Evolutionary conservation across 2,329 filamentous ascomycete species (phyloP).

Genomic region (Calonectria naviculata): DNA sequence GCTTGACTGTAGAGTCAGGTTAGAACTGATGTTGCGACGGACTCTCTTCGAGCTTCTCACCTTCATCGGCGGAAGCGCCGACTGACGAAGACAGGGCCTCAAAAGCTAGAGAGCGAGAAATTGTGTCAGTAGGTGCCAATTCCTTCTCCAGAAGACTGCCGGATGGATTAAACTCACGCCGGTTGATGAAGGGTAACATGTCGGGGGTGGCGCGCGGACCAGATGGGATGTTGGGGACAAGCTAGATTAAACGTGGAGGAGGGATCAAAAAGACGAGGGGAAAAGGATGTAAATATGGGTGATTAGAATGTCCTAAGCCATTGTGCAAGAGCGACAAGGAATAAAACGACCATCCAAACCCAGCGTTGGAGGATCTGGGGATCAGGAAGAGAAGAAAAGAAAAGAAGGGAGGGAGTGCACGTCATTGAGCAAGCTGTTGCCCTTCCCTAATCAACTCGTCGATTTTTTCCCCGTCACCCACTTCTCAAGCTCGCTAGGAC

Average conservation of each 20-base stretch:
- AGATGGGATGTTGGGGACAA: constrained; percentile 8
- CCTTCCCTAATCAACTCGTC: not conserved
- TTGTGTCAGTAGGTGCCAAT: not conserved
- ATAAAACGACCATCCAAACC: not conserved
- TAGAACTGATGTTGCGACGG: constrained; percentile 8
- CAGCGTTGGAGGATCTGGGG: not conserved
- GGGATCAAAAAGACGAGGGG: not conserved
- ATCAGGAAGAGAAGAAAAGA: not conserved
- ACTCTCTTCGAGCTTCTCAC: constrained; percentile 37
- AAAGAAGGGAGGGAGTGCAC: not conserved
- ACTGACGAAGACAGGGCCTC: constrained; percentile 44
- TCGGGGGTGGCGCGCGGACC: not conserved
- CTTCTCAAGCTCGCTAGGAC: not conserved
- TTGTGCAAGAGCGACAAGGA: not conserved
- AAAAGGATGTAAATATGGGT: not conserved
- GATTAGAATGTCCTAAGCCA: not conserved
- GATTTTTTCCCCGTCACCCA: not conserved
- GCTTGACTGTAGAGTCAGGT: constrained; percentile 75
- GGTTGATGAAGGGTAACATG: constrained; percentile 37
- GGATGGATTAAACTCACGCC: constrained; percentile 29
- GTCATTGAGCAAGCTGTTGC: not conserved
- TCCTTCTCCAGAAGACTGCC: not conserved
- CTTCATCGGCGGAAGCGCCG: constrained; percentile 52
- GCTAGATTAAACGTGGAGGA: not conserved
- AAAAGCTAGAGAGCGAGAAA: constrained; percentile 43